Evolutionary conservation across 495 filamentous ascomycete species (phyloP).

Genomic region (Tirmania nivea): DNA sequence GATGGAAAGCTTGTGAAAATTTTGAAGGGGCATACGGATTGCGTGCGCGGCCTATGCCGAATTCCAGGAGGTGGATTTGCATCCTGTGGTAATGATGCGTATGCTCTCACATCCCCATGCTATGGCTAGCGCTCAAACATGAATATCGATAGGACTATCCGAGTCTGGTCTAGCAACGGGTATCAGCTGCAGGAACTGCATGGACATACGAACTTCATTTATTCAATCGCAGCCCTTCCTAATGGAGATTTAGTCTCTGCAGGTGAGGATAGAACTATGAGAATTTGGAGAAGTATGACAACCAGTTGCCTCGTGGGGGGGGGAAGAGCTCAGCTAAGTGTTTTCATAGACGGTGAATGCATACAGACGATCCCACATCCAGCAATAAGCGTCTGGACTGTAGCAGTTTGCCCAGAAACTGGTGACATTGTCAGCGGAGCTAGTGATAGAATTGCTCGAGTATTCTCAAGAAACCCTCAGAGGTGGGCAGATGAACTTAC

Average conservation of each 20-base stretch:
- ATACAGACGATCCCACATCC: slow-evolving; percentile 94
- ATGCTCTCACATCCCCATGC: neutral
- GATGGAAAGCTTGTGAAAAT: slow-evolving; percentile 41
- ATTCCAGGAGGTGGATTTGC: slow-evolving; percentile 36
- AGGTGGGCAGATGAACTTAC: slow-evolving; percentile 40
- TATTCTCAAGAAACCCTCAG: slow-evolving; percentile 58
- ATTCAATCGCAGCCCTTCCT: slow-evolving; percentile 55
- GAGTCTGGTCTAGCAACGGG: slow-evolving; percentile 63
- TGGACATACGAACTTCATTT: slow-evolving; percentile 91
- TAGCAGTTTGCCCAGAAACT: slow-evolving; percentile 55
- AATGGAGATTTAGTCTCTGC: slow-evolving; percentile 76
- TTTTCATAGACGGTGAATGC: slow-evolving; percentile 31
- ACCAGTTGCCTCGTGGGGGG: neutral
- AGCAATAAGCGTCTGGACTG: slow-evolving; percentile 87
- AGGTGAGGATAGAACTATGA: slow-evolving; percentile 77
- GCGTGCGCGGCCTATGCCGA: slow-evolving; percentile 69
- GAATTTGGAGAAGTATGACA: slow-evolving; percentile 53
- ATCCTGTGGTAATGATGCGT: slow-evolving; percentile 19
- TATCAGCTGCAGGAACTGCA: slow-evolving; percentile 47
- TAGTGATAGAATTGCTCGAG: slow-evolving; percentile 66
- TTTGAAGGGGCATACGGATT: slow-evolving; percentile 50
- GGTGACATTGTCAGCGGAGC: slow-evolving; percentile 86
- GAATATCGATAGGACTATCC: slow-evolving; percentile 27
- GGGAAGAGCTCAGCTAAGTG: neutral
- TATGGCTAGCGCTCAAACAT: neutral